Conservation (phyloP, 2,329 filamentous ascomycete genomes). For the Dendrostoma leiphaemia region DNA sequence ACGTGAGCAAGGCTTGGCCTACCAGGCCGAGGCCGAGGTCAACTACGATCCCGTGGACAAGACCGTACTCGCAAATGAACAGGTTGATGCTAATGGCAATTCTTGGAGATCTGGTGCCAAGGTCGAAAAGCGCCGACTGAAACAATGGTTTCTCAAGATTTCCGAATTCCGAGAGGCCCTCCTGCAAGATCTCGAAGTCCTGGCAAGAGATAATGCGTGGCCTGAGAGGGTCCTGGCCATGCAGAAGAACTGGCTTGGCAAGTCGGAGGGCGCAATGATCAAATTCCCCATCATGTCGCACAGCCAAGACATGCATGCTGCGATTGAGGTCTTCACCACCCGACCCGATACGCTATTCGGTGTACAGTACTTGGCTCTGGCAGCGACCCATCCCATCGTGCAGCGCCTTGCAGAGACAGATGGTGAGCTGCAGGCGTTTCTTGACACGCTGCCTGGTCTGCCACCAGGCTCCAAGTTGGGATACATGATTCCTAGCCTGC, state of each 20-base stretch:
- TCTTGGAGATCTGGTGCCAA: constrained; percentile 87
- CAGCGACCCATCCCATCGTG: constrained; percentile 70
- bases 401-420: constrained; percentile 57
- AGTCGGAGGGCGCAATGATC: constrained; percentile 69
- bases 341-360: constrained; percentile 84
- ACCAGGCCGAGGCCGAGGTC: constrained; percentile 78
- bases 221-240: constrained; percentile 79
- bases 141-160: constrained; percentile 89
- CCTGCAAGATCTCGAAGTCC: constrained; percentile 65
- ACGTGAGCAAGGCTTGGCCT: constrained; percentile 71
- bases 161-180: constrained; percentile 74
- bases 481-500: constrained; percentile 61
- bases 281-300: constrained; percentile 61
- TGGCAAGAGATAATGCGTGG: constrained; percentile 67
- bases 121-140: constrained; percentile 74
- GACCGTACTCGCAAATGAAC: constrained; percentile 88
- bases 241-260: constrained; percentile 87
- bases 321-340: constrained; percentile 77
- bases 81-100: constrained; percentile 80
- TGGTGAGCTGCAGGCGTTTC: constrained; percentile 62
- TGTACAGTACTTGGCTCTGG: constrained; percentile 80
- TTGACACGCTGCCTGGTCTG: constrained; percentile 59
- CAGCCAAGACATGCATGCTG: constrained; percentile 37
- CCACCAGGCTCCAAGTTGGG: constrained; percentile 62
- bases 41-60: constrained; percentile 90